Conservation (phyloP, 2,329 filamentous ascomycete genomes). For the Diaporthe ampelina region DNA sequence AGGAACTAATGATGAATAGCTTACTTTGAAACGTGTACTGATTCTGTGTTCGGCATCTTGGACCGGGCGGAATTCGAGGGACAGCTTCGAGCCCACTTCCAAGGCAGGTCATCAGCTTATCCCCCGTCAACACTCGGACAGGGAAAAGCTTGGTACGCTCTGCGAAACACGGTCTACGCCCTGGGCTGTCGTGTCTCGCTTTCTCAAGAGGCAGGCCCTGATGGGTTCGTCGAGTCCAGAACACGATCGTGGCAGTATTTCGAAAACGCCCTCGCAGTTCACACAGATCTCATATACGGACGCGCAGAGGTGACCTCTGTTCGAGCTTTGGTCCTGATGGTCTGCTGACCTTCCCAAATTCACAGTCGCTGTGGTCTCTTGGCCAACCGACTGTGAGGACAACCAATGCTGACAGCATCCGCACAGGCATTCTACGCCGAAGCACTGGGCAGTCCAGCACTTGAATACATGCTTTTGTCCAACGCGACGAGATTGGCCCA, state of each 20-base stretch:
- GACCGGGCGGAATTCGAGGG: background rate
- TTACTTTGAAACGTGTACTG: constrained; percentile 5
- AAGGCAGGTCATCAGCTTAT: too few species aligned
- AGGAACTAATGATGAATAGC: background rate
- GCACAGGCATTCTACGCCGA: constrained; percentile 30
- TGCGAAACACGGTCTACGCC: constrained; percentile 25
- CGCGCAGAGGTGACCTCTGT: constrained; percentile 14
- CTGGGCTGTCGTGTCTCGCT: constrained; percentile 24
- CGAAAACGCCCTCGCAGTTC: constrained; percentile 23
- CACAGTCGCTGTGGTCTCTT: too few species aligned
- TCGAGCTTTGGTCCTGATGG: constrained; percentile 28
- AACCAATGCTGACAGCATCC: background rate
- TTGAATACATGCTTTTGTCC: constrained; percentile 32
- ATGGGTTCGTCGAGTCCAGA: constrained; percentile 21
- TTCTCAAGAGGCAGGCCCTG: constrained; percentile 22
- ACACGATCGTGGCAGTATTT: constrained; percentile 30
- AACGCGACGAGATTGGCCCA: constrained; percentile 27
- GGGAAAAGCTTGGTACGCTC: constrained; percentile 31
- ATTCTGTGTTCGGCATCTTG: constrained; percentile 8
- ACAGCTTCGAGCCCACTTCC: too few species aligned
- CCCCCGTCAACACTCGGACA: background rate
- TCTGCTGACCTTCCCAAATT: background rate
- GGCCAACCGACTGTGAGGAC: background rate
- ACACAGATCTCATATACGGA: constrained; percentile 15
- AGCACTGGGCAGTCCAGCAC: constrained; percentile 26